Conservation (phyloP, 768 basidiomycete genomes). For the Rhizopogon roseolus region DNA sequence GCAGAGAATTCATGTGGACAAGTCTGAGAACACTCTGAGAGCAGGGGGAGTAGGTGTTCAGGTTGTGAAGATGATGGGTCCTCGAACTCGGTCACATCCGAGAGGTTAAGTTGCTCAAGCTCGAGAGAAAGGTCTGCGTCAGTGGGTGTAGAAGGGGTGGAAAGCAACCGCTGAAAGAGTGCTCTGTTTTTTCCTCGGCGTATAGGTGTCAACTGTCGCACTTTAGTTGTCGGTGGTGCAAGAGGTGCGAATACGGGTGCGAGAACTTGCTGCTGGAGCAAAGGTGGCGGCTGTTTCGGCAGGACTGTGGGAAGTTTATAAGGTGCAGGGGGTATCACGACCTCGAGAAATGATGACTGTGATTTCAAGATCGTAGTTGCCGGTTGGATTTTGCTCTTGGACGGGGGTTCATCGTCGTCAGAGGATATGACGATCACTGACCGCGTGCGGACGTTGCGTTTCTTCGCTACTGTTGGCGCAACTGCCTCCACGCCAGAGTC, state of each 20-base stretch:
- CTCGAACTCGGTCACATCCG: slow-evolving; percentile 43
- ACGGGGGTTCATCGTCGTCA: slow-evolving; percentile 42
- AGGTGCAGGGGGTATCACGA: slow-evolving; percentile 35
- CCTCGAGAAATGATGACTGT: slow-evolving; percentile 29
- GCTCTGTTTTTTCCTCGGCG: slow-evolving; percentile 35
- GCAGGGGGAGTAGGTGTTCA: slow-evolving; percentile 53
- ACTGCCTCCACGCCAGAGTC: slow-evolving; percentile 25
- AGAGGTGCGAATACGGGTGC: slow-evolving; percentile 13
- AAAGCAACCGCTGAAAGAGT: slow-evolving; percentile 33
- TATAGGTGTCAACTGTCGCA: slow-evolving; percentile 70
- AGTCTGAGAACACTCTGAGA: slow-evolving; percentile 68
- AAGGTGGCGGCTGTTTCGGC: not conserved
- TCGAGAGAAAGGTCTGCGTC: slow-evolving; percentile 40
- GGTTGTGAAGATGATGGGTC: slow-evolving; percentile 41
- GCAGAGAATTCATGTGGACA: slow-evolving; percentile 74
- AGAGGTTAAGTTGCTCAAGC: slow-evolving; percentile 37
- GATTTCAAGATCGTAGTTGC: slow-evolving; percentile 2
- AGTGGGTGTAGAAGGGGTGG: slow-evolving; percentile 54
- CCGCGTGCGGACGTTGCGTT: slow-evolving; percentile 11
- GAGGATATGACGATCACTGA: slow-evolving; percentile 34
- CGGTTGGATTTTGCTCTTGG: slow-evolving; percentile 4
- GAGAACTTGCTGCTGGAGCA: slow-evolving; percentile 1
- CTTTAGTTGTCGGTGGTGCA: slow-evolving; percentile 27
- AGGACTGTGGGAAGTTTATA: slow-evolving; percentile 14
- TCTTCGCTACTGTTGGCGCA: slow-evolving; percentile 6